Conservation (phyloP, 2,329 filamentous ascomycete genomes). For the Immersiporthe knoxdaviesiana region DNA sequence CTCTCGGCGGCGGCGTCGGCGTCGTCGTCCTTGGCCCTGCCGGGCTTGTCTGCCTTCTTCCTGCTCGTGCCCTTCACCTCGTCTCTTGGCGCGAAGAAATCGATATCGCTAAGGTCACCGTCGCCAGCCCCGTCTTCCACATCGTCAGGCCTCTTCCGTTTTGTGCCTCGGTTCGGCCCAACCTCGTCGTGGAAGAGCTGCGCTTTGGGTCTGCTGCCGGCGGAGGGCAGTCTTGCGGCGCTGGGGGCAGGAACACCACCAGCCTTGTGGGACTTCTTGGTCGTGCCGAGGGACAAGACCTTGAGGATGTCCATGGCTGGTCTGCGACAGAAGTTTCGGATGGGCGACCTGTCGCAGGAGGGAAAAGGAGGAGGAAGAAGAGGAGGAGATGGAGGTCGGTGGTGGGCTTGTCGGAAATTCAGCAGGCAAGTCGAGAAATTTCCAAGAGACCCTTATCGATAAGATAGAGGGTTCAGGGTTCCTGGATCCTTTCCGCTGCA, state of each 20-base stretch:
- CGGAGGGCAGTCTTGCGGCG: slow-evolving; percentile 61
- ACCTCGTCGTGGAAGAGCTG: slow-evolving; percentile 69
- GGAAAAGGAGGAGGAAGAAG: background rate
- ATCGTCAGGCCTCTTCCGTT: slow-evolving; percentile 55
- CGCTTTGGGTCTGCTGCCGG: slow-evolving; percentile 65
- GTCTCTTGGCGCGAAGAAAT: slow-evolving; percentile 62
- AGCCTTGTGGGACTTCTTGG: slow-evolving; percentile 51
- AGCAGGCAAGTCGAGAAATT: slow-evolving; percentile 24
- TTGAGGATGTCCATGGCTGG: slow-evolving; percentile 71
- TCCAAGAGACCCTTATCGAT: slow-evolving; percentile 26
- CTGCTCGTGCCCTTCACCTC: slow-evolving; percentile 33
- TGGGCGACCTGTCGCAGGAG: background rate
- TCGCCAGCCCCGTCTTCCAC: slow-evolving; percentile 43
- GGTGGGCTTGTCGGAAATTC: background rate
- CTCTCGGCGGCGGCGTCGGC: no score
- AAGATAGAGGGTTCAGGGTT: slow-evolving; percentile 2
- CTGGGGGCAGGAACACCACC: slow-evolving; percentile 39
- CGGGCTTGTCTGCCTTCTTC: slow-evolving; percentile 31
- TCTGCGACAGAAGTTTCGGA: background rate
- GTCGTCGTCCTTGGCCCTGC: slow-evolving; percentile 33
- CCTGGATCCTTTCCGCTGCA: background rate
- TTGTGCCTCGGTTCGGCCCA: slow-evolving; percentile 48
- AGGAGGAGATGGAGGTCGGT: no score
- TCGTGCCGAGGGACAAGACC: slow-evolving; percentile 71
- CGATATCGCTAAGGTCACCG: slow-evolving; percentile 50